These are phyloP conservation scores for Fusarium sp. DNA, from an alignment of 2,329 filamentous ascomycete species.

Conservation along the genomic window DNA sequence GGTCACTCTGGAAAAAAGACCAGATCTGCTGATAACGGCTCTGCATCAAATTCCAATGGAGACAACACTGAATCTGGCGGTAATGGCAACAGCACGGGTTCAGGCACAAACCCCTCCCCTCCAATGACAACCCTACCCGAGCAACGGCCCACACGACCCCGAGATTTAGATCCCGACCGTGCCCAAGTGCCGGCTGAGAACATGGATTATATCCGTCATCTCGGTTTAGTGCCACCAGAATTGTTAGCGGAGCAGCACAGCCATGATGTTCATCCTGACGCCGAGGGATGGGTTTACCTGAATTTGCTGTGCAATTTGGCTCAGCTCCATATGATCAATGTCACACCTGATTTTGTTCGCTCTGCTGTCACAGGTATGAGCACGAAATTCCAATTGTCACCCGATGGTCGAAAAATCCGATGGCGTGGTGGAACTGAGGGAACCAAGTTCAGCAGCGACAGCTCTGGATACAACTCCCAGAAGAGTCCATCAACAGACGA, in stretches of 20 bases:
- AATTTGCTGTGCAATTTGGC: constrained; percentile 85
- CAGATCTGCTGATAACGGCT: constrained; percentile 56
- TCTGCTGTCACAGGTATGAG: constrained; percentile 77
- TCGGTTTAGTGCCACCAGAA: constrained; percentile 73
- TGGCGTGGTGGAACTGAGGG: constrained; percentile 78
- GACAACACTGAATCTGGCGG: constrained; percentile 59
- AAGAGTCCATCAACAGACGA: constrained; percentile 63
- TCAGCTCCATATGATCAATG: constrained; percentile 85
- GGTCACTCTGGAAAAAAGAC: constrained; percentile 53
- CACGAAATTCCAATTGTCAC: constrained; percentile 79
- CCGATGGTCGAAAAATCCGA: constrained; percentile 80
- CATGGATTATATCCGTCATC: constrained; percentile 80
- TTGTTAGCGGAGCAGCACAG: constrained; percentile 56
- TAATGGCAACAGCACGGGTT: constrained; percentile 49
- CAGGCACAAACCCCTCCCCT: constrained; percentile 55
- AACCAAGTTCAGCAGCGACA: constrained; percentile 74
- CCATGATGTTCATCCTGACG: constrained; percentile 67
- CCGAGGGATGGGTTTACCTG: constrained; percentile 83
- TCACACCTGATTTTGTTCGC: constrained; percentile 81
- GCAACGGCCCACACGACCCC: constrained; percentile 80
- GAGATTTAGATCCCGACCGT: constrained; percentile 83
- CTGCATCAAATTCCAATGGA: constrained; percentile 60
- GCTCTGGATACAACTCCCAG: constrained; percentile 61
- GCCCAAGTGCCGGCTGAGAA: constrained; percentile 80
- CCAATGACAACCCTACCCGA: constrained; percentile 62